phyloP scores from a whole-genome alignment of 2,329 filamentous ascomycete species.

The Hansfordia pulvinata region DNA sequence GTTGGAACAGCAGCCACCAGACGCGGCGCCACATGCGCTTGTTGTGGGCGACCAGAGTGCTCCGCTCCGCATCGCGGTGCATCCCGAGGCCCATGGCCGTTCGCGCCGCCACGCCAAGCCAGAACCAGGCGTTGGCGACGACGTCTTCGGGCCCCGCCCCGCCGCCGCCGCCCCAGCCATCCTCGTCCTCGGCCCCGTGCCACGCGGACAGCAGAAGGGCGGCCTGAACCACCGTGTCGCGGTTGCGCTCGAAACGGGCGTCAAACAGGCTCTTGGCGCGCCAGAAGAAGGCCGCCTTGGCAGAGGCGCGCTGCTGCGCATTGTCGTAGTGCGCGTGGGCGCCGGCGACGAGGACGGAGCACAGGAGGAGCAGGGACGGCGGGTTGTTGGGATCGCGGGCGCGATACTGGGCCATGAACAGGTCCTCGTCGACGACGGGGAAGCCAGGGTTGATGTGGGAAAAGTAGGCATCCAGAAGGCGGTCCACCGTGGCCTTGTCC shows the following conservation, averaged over 20 bases:
- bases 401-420: slow-evolving; percentile 35
- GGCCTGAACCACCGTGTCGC: slow-evolving; percentile 38
- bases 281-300: slow-evolving; percentile 34
- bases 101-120: slow-evolving; percentile 37
- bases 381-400: slow-evolving; percentile 27
- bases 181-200: slow-evolving; percentile 40
- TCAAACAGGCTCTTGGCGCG: slow-evolving; percentile 40
- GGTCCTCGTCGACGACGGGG: slow-evolving; percentile 34
- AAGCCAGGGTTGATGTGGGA: slow-evolving; percentile 33
- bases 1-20: slow-evolving; percentile 26
- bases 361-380: slow-evolving; percentile 32
- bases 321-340: slow-evolving; percentile 31
- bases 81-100: slow-evolving; percentile 40
- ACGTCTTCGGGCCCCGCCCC: slow-evolving; percentile 42
- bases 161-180: too few species aligned
- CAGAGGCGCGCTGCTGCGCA: slow-evolving; percentile 23
- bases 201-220: slow-evolving; percentile 40
- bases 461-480: slow-evolving; percentile 36
- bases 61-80: slow-evolving; percentile 23
- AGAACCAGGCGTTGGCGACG: slow-evolving; percentile 35
- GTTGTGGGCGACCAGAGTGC: slow-evolving; percentile 13
- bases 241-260: slow-evolving; percentile 35
- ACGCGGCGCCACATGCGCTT: slow-evolving; percentile 22
- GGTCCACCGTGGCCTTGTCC: slow-evolving; percentile 30
- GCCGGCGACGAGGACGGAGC: slow-evolving; percentile 35